phyloP scores from a whole-genome alignment of 345 rosid genomes.

The Syzygium grande region DNA sequence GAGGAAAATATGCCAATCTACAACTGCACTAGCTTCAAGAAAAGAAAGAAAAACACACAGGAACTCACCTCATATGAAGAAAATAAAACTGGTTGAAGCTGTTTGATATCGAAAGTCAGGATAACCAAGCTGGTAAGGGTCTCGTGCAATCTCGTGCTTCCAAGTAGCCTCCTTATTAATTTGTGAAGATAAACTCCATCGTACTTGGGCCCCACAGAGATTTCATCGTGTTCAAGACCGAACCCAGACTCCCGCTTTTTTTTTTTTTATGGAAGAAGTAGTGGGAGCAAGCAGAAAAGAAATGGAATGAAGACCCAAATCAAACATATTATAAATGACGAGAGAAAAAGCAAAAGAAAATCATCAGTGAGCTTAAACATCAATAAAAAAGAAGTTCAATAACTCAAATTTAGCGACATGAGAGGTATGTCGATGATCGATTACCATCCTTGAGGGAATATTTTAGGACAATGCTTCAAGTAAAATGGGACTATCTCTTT shows the following conservation, averaged over 20 bases:
- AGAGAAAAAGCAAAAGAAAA: background rate
- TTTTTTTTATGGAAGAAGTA: background rate
- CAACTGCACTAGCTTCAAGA: background rate
- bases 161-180: conserved; percentile 16
- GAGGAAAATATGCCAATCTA: background rate
- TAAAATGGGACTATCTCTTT: conserved; percentile 18
- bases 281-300: background rate
- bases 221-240: conserved; percentile 25
- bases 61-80: conserved; percentile 45
- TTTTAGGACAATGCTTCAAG: conserved; percentile 39
- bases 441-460: conserved; percentile 57
- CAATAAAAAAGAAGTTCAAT: background rate
- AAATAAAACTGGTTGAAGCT: conserved; percentile 57
- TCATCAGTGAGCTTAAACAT: background rate
- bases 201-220: conserved; percentile 52
- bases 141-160: conserved; percentile 38
- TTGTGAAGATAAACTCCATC: conserved; percentile 46
- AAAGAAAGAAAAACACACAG: background rate
- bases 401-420: background rate
- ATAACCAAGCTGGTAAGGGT: conserved; percentile 58
- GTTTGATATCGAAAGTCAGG: conserved; percentile 65
- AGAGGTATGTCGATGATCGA: background rate
- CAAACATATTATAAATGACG: background rate
- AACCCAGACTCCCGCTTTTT: conserved; percentile 22
- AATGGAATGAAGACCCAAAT: background rate